Evolutionary conservation across 129 eudicot genomes (phyloP).

Genomic region (Artemisia argyi): DNA sequence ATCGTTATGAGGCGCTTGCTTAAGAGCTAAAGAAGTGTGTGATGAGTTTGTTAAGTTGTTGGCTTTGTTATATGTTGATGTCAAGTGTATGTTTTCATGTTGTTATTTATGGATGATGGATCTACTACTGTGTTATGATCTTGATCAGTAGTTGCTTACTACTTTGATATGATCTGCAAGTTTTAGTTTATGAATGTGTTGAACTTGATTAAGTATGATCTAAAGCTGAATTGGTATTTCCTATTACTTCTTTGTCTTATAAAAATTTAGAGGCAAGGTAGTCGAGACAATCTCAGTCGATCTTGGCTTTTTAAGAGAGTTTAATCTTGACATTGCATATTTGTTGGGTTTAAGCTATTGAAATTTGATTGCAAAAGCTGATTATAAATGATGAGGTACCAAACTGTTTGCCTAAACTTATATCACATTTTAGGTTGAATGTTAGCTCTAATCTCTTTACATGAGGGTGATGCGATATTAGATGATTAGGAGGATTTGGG

Average conservation of each 20-base stretch:
- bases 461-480: background rate
- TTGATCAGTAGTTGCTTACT: constrained; percentile 7
- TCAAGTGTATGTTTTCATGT: constrained; percentile 7
- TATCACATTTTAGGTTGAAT: background rate
- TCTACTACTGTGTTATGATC: constrained; percentile 14
- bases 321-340: background rate
- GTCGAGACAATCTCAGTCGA: background rate
- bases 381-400: background rate
- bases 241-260: background rate
- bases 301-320: background rate
- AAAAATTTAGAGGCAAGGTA: background rate
- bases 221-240: background rate
- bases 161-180: background rate
- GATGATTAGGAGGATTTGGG: background rate
- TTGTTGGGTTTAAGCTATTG: background rate
- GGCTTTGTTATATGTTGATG: constrained; percentile 1
- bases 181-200: constrained; percentile 20
- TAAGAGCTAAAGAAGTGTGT: constrained; percentile 18
- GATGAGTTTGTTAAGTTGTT: constrained; percentile 9
- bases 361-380: background rate
- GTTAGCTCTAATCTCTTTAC: background rate
- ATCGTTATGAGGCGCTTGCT: constrained; percentile 46
- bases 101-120: constrained; percentile 6
- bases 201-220: constrained; percentile 10
- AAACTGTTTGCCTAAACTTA: background rate